Base-by-base conservation (phyloP, 331 rosid genomes). In the Pyracantha coccinea region DNA sequence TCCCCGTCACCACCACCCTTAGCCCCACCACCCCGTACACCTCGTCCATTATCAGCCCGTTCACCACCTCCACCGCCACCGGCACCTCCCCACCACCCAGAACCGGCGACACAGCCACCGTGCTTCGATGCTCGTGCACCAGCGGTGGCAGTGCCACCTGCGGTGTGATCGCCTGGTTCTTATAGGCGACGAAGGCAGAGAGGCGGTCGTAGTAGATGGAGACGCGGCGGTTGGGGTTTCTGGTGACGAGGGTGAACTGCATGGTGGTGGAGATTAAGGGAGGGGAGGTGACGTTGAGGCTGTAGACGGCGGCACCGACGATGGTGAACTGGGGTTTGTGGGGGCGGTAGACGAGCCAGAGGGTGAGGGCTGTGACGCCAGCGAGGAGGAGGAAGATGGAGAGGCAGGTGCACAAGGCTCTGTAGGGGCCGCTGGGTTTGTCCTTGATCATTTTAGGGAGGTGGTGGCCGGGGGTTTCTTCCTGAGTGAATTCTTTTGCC, bases 261-360 rank as follows among this genome's bases (percentile, higher is more conserved):
- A 90, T 77, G 65, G 89, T 57, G 81, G 89, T 61, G 70, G 91
- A 76, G 60, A 92, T 77, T 16, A 77, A 78, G 2, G 97, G 96
- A 4, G 86, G 89, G 0, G 85, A 25, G 1, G 97, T 79, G 27
- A 78, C 45, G 80, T 91, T 91, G 87, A 94, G 87, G 47, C 85
- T 84, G 72, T 87, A 94, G 65, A 92, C 25, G 66, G 96, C 87
- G 17, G 88, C 97, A 0, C 87, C 84, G 52, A 84, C 66, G 20
- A 94, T 85, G 5, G 71, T 73, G 88, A 94, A 86, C 10, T 57
- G 82, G 1, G 99, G 99, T 25, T 85, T 84, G 61, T 83, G 53
- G 31, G 97, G 97, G 10, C 90, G 93, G 86, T 94, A 94, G 75
- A 93, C 88, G 4, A 94, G 92, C 97, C 97, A 94, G 14, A 92